Evolutionary conservation across 495 filamentous ascomycete species (phyloP), one percentile per base, ranked within the genome.

Genomic region (Xylaria longipes): DNA sequence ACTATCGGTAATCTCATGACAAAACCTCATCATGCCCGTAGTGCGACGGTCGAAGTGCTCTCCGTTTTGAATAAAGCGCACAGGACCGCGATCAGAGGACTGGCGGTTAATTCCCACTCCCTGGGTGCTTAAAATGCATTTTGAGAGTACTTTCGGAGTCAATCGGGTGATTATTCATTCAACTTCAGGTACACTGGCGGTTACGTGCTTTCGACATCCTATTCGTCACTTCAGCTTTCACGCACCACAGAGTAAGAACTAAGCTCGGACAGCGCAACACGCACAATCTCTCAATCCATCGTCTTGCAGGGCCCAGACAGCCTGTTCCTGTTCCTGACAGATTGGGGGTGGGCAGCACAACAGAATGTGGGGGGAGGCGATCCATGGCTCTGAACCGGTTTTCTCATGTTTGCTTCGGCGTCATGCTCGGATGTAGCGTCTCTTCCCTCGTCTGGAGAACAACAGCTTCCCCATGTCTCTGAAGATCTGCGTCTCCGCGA

Each of bases 261-360:
- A 58, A 66, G 61, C 41, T 58, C 39, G 17, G 58, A 22, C 17
- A 6, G 61, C 33, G 35, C 54, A 48, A 71, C 57, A 52, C 11
- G 43, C 25, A 58, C 20, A 31, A 29, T 48, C 48, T 61, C 60
- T 63, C 35, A 20, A 70, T 64, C 8, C 58, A 29, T 39, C 29
- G 29, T 27, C 45, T 62, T 71, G 50, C 69, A 71, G 27, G 61
- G 39, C 15, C 39, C 33, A 22, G 58, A 48, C 46, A 31, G 9
- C 41, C 25, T 46, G 39, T 31, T 45, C 41, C 62, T 66, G 69
- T 71, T 48, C 69, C 69, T 71, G 69, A 56, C 69, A 66, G 14
- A n/a, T 39, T 29, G 33, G 45, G 56, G 61, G 69, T 66, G 62
- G 61, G 69, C 62, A 33, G 50, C 69, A 71, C 69, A 50, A 50